Evolutionary conservation across 345 rosid genomes (phyloP).

Genomic region (Clausena lansium): DNA sequence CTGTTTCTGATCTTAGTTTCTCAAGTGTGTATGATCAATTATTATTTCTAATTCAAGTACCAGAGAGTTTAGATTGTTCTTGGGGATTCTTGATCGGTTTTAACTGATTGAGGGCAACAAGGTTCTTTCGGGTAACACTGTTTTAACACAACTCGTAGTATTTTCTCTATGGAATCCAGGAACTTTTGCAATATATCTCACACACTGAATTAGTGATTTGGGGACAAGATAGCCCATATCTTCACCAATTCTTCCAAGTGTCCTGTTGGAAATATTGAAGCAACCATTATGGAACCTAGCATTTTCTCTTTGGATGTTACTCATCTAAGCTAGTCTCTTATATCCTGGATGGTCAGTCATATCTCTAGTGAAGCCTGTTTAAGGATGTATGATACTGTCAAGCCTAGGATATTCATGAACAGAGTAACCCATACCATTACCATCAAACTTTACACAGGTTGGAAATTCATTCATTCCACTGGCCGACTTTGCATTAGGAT

Average conservation of each 20-base stretch:
- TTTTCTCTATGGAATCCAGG: slow-evolving; percentile 2
- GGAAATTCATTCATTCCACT: background rate
- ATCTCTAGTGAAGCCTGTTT: background rate
- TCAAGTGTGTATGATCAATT: too few relatives aligned
- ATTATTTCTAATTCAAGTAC: too few relatives aligned
- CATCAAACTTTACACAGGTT: background rate
- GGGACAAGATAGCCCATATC: background rate
- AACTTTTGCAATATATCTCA: background rate
- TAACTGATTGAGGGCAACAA: too few relatives aligned
- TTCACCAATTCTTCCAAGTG: background rate
- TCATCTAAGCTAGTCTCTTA: background rate
- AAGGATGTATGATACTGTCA: background rate
- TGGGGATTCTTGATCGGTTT: too few relatives aligned
- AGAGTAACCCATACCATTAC: background rate
- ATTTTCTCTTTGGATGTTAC: background rate
- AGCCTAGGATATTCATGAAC: background rate
- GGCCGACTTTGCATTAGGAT: too few relatives aligned
- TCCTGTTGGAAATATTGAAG: background rate
- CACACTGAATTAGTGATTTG: background rate
- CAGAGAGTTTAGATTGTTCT: too few relatives aligned
- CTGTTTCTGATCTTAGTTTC: too few relatives aligned
- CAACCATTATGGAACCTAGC: background rate
- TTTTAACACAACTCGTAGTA: background rate
- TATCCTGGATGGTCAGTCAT: background rate
- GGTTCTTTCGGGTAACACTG: background rate